These are phyloP conservation scores for Trichosporon asahii DNA, from an alignment of 1,284 basidiomycete species.

Conservation along the genomic window DNA sequence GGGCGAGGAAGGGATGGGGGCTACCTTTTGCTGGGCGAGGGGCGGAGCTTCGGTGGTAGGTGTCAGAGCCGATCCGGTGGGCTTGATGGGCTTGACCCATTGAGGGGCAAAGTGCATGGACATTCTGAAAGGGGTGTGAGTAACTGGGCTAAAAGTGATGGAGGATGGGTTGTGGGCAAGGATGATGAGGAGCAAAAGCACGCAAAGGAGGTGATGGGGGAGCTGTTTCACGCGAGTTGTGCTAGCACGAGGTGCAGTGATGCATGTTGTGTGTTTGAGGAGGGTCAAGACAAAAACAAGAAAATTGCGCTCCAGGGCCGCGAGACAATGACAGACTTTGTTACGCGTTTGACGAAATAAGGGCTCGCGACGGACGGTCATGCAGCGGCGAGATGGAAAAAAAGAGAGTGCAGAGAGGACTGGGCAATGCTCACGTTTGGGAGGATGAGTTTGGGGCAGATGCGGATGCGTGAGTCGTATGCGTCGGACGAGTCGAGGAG, in stretches of 20 bases:
- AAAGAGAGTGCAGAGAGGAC: too few relatives aligned
- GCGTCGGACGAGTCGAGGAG: background rate
- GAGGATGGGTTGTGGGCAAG: background rate
- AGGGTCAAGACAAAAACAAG: background rate
- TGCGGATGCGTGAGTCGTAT: background rate
- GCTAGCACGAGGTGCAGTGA: background rate
- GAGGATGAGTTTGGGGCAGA: background rate
- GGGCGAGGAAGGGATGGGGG: slow-evolving; percentile 26
- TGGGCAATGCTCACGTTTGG: background rate
- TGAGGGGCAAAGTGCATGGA: slow-evolving; percentile 52
- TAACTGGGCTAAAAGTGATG: background rate
- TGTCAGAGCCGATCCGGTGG: slow-evolving; percentile 36
- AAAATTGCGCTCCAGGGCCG: slow-evolving; percentile 9
- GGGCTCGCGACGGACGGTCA: background rate
- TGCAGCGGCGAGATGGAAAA: background rate
- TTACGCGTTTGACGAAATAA: slow-evolving; percentile 5
- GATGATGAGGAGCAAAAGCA: background rate
- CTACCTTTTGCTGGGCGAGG: slow-evolving; percentile 1
- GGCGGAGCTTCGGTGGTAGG: slow-evolving; percentile 29
- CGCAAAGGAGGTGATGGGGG: background rate
- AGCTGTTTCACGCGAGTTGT: background rate
- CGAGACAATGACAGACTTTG: slow-evolving; percentile 9
- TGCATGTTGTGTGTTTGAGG: background rate
- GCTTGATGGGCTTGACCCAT: slow-evolving; percentile 52
- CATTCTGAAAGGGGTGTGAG: slow-evolving; percentile 32